Evolutionary conservation across 176 grass and related monocot genomes (phyloP), one percentile per base, ranked within the genome.

Genomic region (Raddia guianensis): DNA sequence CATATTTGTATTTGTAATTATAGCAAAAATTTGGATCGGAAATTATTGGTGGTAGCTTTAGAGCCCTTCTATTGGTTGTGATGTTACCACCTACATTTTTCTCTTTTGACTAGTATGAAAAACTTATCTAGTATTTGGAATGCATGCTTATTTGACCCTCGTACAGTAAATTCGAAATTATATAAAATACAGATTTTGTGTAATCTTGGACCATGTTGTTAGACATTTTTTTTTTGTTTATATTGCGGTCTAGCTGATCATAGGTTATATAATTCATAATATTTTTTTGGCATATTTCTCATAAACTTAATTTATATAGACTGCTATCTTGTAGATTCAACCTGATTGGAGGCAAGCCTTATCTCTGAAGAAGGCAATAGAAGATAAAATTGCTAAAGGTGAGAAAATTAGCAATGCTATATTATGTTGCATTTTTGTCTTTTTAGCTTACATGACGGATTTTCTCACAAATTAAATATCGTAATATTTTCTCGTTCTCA

Each of bases 361-460:
- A 61, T 89, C 90, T 49, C 78, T 95, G 40, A 95, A 91, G 66
- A 98, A 98, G 19, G 90, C 91, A 68, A 86, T 98, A 70, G 90
- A 95, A 71, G 96, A 93, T 76, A 92, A 93, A 90, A 98, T 95
- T 79, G 84, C 96, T 46, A 98, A 98, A 93, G 96, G 96, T 86
- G 42, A 82, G 63, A 56, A 7, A 50, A 33, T 34, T 3, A 56
- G 21, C 46, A 2, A 13, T 75, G 14, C 3, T 20, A 45, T 18
- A 9, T 12, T 58, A 5, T 55, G 4, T 61, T 70, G 2, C 47
- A 12, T 70, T 80, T 1, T 85, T 54, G 4, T 53, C 2, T 6
- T 8, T 84, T 64, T 68, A 20, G 35, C 45, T 47, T 76, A 10
- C 13, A 46, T 66, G 15, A 10, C 63, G n/a, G 42, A 72, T 81